These are phyloP conservation scores for Coemansia furcata DNA, from an alignment of 192 early-diverging fungal species.

Conservation along the genomic window DNA sequence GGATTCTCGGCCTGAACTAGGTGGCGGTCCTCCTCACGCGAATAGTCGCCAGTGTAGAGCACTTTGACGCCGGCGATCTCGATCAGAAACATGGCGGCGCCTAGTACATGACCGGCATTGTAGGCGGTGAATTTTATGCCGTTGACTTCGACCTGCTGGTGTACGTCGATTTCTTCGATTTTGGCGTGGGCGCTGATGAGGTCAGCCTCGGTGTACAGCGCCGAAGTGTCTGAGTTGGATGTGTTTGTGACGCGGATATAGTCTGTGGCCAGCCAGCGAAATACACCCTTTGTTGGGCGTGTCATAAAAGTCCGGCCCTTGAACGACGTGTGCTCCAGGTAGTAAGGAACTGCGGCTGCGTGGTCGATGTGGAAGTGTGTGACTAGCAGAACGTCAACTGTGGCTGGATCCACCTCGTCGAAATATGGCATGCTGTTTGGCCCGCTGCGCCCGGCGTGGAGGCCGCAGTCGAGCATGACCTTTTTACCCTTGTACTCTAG, in stretches of 20 bases:
- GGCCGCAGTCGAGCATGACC: constrained; percentile 94
- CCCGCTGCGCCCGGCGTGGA: constrained; percentile 93
- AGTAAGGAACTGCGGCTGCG: constrained; percentile 93
- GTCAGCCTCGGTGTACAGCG: constrained; percentile 90
- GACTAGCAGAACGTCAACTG: constrained; percentile 86
- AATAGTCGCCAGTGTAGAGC: constrained; percentile 98
- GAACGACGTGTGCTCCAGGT: constrained; percentile 96
- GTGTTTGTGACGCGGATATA: constrained; percentile 81
- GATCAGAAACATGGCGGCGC: constrained; percentile 96
- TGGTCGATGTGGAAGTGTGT: constrained; percentile 99
- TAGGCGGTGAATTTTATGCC: constrained; percentile 94
- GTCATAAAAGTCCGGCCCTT: constrained; percentile 98
- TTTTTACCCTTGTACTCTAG: constrained; percentile 96
- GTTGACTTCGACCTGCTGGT: constrained; percentile 93
- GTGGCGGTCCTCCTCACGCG: constrained; percentile 98
- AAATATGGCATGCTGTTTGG: constrained; percentile 90
- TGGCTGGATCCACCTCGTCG: constrained; percentile 87
- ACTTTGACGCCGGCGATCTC: constrained; percentile 87
- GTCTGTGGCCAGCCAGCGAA: constrained; percentile 93
- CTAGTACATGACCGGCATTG: constrained; percentile 98
- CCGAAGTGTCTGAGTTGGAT: constrained; percentile 61
- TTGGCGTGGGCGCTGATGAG: constrained; percentile 75
- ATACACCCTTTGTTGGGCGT: constrained; percentile 97
- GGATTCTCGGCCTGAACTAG: constrained; percentile 95
- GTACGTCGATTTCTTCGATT: constrained; percentile 95